phyloP scores from a whole-genome alignment of 768 basidiomycete genomes.

The Termitomyces sp. region DNA sequence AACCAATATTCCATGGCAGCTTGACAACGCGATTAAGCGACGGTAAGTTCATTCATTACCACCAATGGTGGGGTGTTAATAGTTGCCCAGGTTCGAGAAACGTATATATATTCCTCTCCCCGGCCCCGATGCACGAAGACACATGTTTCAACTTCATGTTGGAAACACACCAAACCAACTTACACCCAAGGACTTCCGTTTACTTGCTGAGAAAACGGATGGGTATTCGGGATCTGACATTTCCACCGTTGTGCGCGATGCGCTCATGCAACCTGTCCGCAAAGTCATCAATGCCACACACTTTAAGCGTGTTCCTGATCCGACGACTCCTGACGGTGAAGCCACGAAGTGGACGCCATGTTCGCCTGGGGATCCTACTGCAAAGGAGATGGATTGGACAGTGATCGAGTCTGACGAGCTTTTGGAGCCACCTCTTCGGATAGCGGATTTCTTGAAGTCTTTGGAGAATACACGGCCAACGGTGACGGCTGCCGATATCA shows the following conservation, averaged over 20 bases:
- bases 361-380: constrained; percentile 87
- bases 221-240: constrained; percentile 97
- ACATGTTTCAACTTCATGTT: constrained; percentile 97
- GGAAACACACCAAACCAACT: constrained; percentile 90
- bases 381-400: constrained; percentile 86
- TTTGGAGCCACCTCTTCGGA: constrained; percentile 77
- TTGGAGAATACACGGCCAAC: constrained; percentile 80
- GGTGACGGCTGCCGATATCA: constrained; percentile 85
- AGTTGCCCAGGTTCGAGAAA: constrained; percentile 77
- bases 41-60: constrained; percentile 43
- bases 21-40: constrained; percentile 96
- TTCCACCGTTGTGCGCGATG: constrained; percentile 90
- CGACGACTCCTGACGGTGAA: constrained; percentile 18
- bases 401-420: constrained; percentile 86
- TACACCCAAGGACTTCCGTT: constrained; percentile 70
- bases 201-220: constrained; percentile 82
- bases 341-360: constrained; percentile 85
- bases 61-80: background rate
- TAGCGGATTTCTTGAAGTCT: constrained; percentile 80
- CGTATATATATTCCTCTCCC: constrained; percentile 98
- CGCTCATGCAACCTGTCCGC: constrained; percentile 97
- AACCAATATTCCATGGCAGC: constrained; percentile 98
- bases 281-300: constrained; percentile 96
- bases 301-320: constrained; percentile 63
- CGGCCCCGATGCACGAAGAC: constrained; percentile 83